A percentile compares a stretch with the other conserved stretches of the same genome.
phyloP scores from a whole-genome alignment of 1,284 basidiomycete genomes.

The Papiliotrema nemorosa region DNA sequence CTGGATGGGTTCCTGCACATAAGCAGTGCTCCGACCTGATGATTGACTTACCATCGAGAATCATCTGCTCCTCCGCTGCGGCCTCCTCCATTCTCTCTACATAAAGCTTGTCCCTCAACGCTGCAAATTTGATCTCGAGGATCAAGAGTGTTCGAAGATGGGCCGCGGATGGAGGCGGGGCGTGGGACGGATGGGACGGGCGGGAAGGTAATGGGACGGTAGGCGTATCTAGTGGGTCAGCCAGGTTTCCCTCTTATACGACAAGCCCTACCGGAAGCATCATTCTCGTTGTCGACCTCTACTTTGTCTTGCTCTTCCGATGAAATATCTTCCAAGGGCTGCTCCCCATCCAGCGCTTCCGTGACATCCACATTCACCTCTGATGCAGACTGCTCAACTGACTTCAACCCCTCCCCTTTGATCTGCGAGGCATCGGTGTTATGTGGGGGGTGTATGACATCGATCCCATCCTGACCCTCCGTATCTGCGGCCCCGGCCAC shows the following conservation, averaged over 20 bases:
- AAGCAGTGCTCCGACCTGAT: background rate
- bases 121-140: constrained; percentile 57
- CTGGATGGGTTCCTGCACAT: constrained; percentile 53
- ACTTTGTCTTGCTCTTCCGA: constrained; percentile 1
- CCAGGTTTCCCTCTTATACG: background rate
- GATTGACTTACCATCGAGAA: constrained; percentile 50
- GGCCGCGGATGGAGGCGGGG: constrained; percentile 46
- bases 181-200: constrained; percentile 35
- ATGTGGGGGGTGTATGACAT: too few relatives aligned
- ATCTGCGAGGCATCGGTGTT: too few relatives aligned
- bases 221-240: constrained; percentile 3
- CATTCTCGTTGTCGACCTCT: constrained; percentile 4
- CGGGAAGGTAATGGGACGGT: constrained; percentile 6
- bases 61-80: constrained; percentile 55
- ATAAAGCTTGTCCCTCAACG: constrained; percentile 56
- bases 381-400: too few relatives aligned
- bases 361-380: background rate
- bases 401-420: too few relatives aligned
- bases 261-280: constrained; percentile 9
- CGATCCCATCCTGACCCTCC: too few relatives aligned
- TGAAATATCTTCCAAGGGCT: constrained; percentile 12
- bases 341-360: constrained; percentile 1
- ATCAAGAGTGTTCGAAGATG: constrained; percentile 55
- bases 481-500: too few relatives aligned
- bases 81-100: constrained; percentile 57